Percentiles rank a stretch among this genome's conserved stretches.
Conservation (phyloP, 179 eudicot genomes). For the Spergularia azorica region DNA sequence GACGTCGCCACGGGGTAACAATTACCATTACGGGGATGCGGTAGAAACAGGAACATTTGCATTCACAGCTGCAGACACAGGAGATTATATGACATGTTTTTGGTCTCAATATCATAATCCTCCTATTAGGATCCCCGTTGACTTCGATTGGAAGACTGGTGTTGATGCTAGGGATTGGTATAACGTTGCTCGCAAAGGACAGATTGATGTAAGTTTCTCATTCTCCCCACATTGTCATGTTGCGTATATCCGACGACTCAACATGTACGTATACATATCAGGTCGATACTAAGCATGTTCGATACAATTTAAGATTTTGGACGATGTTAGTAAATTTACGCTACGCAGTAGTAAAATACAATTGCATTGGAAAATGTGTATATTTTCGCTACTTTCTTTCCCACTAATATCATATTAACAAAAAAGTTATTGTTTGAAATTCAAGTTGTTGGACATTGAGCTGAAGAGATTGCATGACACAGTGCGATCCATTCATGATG, state of each 20-base stretch:
- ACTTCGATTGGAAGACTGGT: conserved; percentile 74
- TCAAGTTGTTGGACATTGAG: conserved; percentile 48
- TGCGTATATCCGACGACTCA: neutral
- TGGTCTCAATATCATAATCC: conserved; percentile 58
- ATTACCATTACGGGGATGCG: conserved; percentile 51
- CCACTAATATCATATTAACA: neutral
- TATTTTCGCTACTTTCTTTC: no score
- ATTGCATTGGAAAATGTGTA: no score
- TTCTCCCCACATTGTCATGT: neutral
- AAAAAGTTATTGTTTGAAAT: neutral
- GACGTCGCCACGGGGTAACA: conserved; percentile 61
- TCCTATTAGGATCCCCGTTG: conserved; percentile 41
- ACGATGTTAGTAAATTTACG: no score
- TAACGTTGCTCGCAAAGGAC: conserved; percentile 75
- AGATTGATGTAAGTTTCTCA: conserved; percentile 55
- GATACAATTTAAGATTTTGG: no score
- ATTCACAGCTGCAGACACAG: conserved; percentile 59
- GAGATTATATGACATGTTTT: conserved; percentile 75
- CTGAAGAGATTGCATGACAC: conserved; percentile 42
- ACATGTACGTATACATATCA: neutral
- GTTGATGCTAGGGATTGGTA: conserved; percentile 71
- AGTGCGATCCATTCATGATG: conserved; percentile 48
- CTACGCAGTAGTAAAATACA: no score
- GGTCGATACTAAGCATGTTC: neutral
- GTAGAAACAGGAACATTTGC: conserved; percentile 62